A percentile compares a stretch with the other conserved stretches of the same genome.
Evolutionary conservation across 2,329 filamentous ascomycete species (phyloP).

Genomic region (Colletotrichum sojae): DNA sequence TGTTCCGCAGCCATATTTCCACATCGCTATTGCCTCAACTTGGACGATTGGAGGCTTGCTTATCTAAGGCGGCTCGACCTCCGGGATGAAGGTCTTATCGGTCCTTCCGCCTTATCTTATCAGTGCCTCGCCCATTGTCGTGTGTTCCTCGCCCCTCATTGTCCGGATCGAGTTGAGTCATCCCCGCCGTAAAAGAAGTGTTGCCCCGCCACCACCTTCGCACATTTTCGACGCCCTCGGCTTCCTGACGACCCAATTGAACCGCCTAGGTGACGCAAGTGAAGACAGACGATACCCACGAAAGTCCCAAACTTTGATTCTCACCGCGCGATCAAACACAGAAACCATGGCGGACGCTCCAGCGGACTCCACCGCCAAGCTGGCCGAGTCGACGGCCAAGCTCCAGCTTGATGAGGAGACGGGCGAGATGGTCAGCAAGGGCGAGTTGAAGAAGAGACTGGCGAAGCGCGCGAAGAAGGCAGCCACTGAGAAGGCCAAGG

Average conservation of each 20-base stretch:
- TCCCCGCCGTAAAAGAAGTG: conserved; percentile 38
- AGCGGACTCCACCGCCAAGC: conserved; percentile 65
- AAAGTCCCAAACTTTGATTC: rapidly evolving
- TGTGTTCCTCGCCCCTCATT: conserved; percentile 29
- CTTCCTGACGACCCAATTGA: conserved; percentile 27
- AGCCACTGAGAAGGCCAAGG: conserved; percentile 65
- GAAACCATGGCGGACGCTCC: conserved; percentile 63
- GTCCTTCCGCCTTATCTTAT: conserved; percentile 13
- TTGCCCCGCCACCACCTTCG: conserved; percentile 36
- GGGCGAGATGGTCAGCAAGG: conserved; percentile 76
- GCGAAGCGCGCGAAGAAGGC: conserved; percentile 73
- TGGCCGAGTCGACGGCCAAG: conserved; percentile 67
- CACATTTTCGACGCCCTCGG: conserved; percentile 28
- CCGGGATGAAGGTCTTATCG: conserved; percentile 4
- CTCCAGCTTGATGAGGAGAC: conserved; percentile 74
- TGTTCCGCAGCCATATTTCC: no score
- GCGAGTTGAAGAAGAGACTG: conserved; percentile 73
- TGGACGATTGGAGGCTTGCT: no score
- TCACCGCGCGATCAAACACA: not conserved
- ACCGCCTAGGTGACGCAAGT: not conserved
- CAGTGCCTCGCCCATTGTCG: not conserved
- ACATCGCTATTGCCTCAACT: no score
- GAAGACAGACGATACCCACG: conserved; percentile 1
- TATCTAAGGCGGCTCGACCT: not conserved
- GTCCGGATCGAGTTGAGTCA: conserved; percentile 35